Conservation (phyloP, 805 yeast species). For the Ogataea pilisensis region DNA sequence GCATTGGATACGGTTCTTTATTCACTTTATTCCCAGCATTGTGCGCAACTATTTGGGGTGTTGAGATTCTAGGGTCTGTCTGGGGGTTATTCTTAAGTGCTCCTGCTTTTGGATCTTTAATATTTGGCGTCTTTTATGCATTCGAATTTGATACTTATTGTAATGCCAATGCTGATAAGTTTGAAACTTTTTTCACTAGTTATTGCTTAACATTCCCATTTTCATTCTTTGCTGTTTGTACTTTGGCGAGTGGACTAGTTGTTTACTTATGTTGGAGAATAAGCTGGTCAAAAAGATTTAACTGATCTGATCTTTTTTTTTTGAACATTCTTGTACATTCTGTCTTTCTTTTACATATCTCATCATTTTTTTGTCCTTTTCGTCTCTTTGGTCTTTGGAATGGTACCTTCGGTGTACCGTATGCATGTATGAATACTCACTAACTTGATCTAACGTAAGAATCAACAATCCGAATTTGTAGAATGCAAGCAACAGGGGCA, state of each 20-base stretch:
- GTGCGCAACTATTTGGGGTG: constrained; percentile 77
- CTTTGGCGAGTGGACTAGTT: constrained; percentile 10
- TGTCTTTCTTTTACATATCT: too few relatives aligned
- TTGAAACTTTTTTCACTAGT: neutral
- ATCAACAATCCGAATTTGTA: too few relatives aligned
- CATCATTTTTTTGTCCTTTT: too few relatives aligned
- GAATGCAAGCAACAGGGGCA: too few relatives aligned
- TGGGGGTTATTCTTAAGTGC: constrained; percentile 88
- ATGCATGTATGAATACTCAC: too few relatives aligned
- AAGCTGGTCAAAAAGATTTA: constrained; percentile 7
- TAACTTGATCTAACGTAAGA: too few relatives aligned
- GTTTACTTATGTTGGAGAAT: constrained; percentile 16
- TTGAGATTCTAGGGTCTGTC: constrained; percentile 77
- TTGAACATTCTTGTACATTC: neutral
- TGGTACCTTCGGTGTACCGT: too few relatives aligned
- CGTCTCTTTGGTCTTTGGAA: too few relatives aligned
- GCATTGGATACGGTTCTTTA: constrained; percentile 72
- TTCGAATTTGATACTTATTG: constrained; percentile 46
- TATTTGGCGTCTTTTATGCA: constrained; percentile 70
- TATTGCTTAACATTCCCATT: constrained; percentile 19
- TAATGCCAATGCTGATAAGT: constrained; percentile 5
- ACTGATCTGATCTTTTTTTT: neutral
- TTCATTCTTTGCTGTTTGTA: constrained; percentile 8
- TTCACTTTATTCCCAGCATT: constrained; percentile 80
- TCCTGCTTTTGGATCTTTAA: constrained; percentile 76